Conservation (phyloP, 73 alveolate genomes). For the Stentor coeruleus region DNA sequence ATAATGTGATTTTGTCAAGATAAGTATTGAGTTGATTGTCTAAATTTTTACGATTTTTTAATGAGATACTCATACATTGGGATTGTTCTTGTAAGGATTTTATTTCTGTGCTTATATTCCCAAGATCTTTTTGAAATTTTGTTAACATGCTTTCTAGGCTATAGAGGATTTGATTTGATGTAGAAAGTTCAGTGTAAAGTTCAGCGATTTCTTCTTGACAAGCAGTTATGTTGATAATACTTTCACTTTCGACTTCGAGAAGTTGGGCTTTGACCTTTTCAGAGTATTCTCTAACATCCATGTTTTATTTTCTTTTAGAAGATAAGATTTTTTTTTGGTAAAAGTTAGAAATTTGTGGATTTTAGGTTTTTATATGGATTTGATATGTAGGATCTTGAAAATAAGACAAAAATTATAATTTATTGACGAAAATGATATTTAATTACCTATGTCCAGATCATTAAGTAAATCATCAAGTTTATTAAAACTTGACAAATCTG, state of each 20-base stretch:
- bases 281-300: slow-evolving; percentile 61
- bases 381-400: too few relatives aligned
- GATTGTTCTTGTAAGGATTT: slow-evolving; percentile 50
- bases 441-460: too few relatives aligned
- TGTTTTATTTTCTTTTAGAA: not conserved
- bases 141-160: slow-evolving; percentile 51
- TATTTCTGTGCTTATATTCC: slow-evolving; percentile 46
- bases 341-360: too few relatives aligned
- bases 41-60: slow-evolving; percentile 50
- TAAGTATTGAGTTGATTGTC: slow-evolving; percentile 47
- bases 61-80: slow-evolving; percentile 30
- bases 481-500: too few relatives aligned
- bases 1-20: slow-evolving; percentile 37
- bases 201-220: slow-evolving; percentile 53
- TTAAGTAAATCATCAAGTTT: too few relatives aligned
- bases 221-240: slow-evolving; percentile 43
- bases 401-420: too few relatives aligned
- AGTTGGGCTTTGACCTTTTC: slow-evolving; percentile 41
- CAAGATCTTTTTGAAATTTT: slow-evolving; percentile 46
- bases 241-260: slow-evolving; percentile 42
- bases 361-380: too few relatives aligned
- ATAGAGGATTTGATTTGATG: slow-evolving; percentile 43
- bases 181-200: slow-evolving; percentile 51
- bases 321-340: too few relatives aligned
- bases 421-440: too few relatives aligned